Evolutionary conservation across 768 basidiomycete genomes (phyloP).

Genomic region (Boletus patriciae): DNA sequence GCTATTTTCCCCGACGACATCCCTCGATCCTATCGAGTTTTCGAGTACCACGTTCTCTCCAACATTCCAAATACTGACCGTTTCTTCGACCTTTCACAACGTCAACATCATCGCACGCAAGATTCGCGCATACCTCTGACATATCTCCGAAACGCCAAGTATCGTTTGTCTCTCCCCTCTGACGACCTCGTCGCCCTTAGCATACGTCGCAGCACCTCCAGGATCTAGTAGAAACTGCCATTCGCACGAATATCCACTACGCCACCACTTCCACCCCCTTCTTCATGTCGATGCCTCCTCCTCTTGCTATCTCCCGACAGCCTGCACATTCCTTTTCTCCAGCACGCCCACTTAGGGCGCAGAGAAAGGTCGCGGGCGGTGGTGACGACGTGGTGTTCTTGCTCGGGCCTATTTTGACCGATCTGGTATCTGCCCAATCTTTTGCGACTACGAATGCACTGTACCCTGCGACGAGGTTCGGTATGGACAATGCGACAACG

Average conservation of each 20-base stretch:
- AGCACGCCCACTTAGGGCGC: constrained; percentile 20
- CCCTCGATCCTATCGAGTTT: background rate
- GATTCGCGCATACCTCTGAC: background rate
- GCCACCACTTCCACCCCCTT: background rate
- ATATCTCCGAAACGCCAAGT: background rate
- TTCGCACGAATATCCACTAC: background rate
- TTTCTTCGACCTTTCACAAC: background rate
- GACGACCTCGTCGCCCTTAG: background rate
- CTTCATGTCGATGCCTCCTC: background rate
- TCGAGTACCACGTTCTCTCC: background rate
- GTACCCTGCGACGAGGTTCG: background rate
- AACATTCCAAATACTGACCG: background rate
- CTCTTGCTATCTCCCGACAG: background rate
- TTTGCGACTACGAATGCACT: background rate
- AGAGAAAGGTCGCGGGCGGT: constrained; percentile 9
- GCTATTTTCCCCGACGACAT: background rate
- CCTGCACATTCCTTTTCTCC: constrained; percentile 13
- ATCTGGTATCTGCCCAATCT: background rate
- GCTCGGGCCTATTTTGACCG: background rate
- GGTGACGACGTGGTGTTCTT: background rate
- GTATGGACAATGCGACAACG: background rate
- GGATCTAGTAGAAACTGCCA: background rate
- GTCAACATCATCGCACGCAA: constrained; percentile 1
- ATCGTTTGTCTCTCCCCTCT: background rate
- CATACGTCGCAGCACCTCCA: background rate